Evolutionary conservation across 768 basidiomycete species (phyloP).

Genomic region (Cystobasidium onofrii): DNA sequence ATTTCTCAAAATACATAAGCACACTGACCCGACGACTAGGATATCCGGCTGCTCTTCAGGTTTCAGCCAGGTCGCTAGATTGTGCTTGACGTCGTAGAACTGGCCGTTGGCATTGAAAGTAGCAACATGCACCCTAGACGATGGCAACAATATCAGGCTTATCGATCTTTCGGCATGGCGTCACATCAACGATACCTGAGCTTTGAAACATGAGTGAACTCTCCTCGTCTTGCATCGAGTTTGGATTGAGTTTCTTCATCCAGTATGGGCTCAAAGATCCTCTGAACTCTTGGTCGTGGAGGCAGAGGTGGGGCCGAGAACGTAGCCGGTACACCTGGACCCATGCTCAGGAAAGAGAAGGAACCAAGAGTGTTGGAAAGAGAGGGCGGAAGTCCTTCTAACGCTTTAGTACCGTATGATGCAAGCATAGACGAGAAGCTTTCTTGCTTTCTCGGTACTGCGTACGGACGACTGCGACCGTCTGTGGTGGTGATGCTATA

Average conservation of each 20-base stretch:
- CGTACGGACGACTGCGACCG: background rate
- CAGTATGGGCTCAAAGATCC: background rate
- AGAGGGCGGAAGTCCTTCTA: conserved; percentile 10
- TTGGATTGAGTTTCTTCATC: background rate
- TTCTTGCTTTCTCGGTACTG: background rate
- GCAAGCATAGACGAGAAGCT: background rate
- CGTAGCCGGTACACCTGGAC: background rate
- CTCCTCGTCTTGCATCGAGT: background rate
- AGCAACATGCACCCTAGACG: conserved; percentile 2
- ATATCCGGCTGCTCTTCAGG: conserved; percentile 27
- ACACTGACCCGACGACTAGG: conserved; percentile 20
- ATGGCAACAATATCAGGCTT: too few species aligned
- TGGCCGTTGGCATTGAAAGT: conserved; percentile 26
- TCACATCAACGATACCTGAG: background rate
- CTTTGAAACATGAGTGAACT: background rate
- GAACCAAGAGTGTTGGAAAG: background rate
- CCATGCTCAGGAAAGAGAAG: background rate
- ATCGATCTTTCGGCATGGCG: too few species aligned
- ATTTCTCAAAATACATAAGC: too few species aligned
- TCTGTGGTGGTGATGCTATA: background rate
- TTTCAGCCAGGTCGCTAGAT: conserved; percentile 4
- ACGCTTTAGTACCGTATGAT: conserved; percentile 16
- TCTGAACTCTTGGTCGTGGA: background rate
- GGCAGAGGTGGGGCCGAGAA: background rate
- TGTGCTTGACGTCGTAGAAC: background rate